phyloP scores from a whole-genome alignment of 2,329 filamentous ascomycete species.

The Fusarium circinatum region DNA sequence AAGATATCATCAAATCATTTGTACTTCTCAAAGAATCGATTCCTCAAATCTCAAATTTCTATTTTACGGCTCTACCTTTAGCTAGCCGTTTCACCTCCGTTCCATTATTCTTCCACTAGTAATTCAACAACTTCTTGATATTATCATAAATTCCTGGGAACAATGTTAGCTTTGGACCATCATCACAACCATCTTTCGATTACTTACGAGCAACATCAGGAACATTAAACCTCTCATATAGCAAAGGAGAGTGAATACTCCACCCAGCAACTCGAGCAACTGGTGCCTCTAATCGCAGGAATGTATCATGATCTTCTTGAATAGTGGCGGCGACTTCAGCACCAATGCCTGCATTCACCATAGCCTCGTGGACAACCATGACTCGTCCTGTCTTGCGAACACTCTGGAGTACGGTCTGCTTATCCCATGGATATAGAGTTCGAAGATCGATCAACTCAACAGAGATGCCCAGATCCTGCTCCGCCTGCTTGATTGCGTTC shows the following conservation, averaged over 20 bases:
- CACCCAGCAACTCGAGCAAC: constrained; percentile 89
- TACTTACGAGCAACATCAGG: constrained; percentile 88
- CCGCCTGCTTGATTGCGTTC: constrained; percentile 77
- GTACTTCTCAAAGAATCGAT: background rate
- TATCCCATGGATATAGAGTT: constrained; percentile 93
- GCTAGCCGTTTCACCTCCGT: background rate
- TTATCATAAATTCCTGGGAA: constrained; percentile 74
- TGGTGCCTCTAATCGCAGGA: constrained; percentile 84
- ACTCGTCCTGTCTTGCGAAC: constrained; percentile 88
- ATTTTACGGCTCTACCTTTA: background rate
- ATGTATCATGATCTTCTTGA: constrained; percentile 80
- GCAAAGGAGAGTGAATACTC: constrained; percentile 83
- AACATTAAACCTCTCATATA: constrained; percentile 83
- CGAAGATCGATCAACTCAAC: constrained; percentile 89
- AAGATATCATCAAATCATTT: background rate
- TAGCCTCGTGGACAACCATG: constrained; percentile 90
- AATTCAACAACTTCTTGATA: constrained; percentile 73
- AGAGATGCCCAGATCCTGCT: constrained; percentile 78
- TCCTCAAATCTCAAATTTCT: background rate
- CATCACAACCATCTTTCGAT: background rate
- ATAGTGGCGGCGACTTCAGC: constrained; percentile 90
- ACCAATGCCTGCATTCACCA: constrained; percentile 89
- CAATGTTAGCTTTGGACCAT: constrained; percentile 9
- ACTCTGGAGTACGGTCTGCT: constrained; percentile 80
- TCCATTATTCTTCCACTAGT: constrained; percentile 53